phyloP scores from a whole-genome alignment of 106 monocot genomes.

The Narthecium ossifragum region DNA sequence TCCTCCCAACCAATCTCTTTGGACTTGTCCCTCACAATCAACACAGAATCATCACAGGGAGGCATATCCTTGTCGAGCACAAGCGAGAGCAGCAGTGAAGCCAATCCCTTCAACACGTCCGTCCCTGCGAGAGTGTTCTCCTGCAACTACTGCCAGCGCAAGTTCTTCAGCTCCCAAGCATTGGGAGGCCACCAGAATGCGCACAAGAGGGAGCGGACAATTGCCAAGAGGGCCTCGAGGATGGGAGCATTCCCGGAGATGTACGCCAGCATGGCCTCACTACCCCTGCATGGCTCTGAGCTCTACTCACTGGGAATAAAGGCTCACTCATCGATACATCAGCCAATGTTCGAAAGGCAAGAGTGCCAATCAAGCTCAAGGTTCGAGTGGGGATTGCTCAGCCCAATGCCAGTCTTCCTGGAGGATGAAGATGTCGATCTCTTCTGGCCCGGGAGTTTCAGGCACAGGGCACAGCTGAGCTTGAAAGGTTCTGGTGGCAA shows the following conservation, averaged over 20 bases:
- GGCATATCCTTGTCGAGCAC: constrained; percentile 23
- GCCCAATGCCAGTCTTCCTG: constrained; percentile 12
- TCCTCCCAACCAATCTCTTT: constrained; percentile 10
- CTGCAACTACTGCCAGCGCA: constrained; percentile 61
- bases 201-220: constrained; percentile 44
- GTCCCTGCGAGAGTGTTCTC: constrained; percentile 27
- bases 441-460: constrained; percentile 38
- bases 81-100: constrained; percentile 21
- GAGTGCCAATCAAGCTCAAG: not conserved
- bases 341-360: not conserved
- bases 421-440: constrained; percentile 15
- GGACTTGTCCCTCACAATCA: constrained; percentile 20
- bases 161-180: constrained; percentile 57
- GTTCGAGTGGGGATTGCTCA: constrained; percentile 6
- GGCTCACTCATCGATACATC: constrained; percentile 30
- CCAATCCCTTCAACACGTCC: not conserved
- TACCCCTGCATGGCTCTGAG: constrained; percentile 40
- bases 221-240: constrained; percentile 25
- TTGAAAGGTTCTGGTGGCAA: no score
- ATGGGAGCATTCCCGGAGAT: constrained; percentile 9
- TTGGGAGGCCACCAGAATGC: constrained; percentile 55
- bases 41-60: no score
- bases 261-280: constrained; percentile 22
- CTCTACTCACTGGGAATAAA: constrained; percentile 23
- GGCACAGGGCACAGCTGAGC: no score